Conservation (phyloP, 2,329 filamentous ascomycete genomes). For the Mollisiaceae sp. region DNA sequence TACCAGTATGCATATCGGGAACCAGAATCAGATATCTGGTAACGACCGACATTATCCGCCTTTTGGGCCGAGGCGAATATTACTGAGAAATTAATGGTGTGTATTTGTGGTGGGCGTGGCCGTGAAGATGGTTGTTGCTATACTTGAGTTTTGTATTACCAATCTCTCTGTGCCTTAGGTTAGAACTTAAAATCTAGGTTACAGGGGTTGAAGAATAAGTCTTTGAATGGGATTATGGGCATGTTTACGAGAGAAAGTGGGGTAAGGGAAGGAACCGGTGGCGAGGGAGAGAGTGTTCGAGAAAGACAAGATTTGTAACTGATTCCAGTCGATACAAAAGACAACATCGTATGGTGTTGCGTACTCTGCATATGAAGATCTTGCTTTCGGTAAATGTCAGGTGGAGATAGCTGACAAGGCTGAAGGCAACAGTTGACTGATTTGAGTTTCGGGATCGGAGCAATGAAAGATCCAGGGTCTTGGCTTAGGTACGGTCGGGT, state of each 20-base stretch:
- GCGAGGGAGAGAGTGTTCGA: not conserved
- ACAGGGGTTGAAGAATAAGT: not conserved
- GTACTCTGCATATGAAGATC: too few species aligned
- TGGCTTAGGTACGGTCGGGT: not conserved
- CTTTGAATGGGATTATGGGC: too few species aligned
- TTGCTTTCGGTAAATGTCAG: too few species aligned
- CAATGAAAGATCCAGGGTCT: not conserved
- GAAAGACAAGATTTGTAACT: not conserved
- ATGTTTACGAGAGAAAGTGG: not conserved
- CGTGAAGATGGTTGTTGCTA: not conserved
- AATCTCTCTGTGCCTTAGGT: not conserved
- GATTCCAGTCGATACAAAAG: not conserved
- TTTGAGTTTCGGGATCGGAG: too few species aligned
- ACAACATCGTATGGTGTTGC: too few species aligned
- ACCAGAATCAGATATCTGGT: too few species aligned
- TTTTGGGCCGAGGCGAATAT: not conserved
- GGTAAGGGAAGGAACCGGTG: not conserved
- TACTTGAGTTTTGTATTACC: conserved; percentile 2
- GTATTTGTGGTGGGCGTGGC: not conserved
- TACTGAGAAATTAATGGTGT: not conserved
- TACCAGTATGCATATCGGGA: too few species aligned
- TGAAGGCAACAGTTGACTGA: too few species aligned
- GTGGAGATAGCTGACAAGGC: too few species aligned
- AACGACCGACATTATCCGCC: not conserved
- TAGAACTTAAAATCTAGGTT: not conserved